A percentile compares a stretch with the other conserved stretches of the same genome.
Evolutionary conservation across 306 rosid genomes (phyloP).

Genomic region (Herpetospermum pedunculosum): DNA sequence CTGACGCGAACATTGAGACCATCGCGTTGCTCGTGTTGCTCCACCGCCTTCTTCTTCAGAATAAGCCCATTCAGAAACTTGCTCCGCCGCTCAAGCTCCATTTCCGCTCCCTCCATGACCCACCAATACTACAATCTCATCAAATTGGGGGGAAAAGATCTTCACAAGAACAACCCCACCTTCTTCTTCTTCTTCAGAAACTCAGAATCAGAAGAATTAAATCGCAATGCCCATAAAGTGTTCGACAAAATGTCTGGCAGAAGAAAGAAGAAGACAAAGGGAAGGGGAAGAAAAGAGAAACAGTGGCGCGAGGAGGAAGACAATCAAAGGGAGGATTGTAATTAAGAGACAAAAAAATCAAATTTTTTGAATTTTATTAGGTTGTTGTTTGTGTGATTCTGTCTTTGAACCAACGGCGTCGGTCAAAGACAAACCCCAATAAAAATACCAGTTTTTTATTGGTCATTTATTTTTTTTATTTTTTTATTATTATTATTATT

Average conservation of each 20-base stretch:
- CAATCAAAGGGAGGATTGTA: background rate
- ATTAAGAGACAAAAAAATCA: background rate
- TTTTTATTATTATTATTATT: too few relatives aligned
- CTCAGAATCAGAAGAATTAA: background rate
- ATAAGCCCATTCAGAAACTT: constrained; percentile 60
- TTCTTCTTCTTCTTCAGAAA: background rate
- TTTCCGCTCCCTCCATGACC: constrained; percentile 60
- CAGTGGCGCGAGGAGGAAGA: background rate
- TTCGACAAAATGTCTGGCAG: constrained; percentile 19
- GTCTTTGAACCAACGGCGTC: background rate
- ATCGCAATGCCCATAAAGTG: background rate
- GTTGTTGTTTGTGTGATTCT: background rate
- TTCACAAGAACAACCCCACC: background rate
- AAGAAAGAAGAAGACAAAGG: background rate
- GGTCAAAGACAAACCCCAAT: background rate
- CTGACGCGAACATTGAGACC: constrained; percentile 41
- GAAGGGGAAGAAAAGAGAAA: background rate
- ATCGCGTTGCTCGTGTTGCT: constrained; percentile 48
- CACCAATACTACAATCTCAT: constrained; percentile 19
- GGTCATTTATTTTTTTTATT: too few relatives aligned
- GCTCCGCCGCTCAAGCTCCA: constrained; percentile 85
- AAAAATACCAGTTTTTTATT: background rate
- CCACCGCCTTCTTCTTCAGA: constrained; percentile 68
- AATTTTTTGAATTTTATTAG: background rate
- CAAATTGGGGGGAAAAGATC: background rate